Conservation (phyloP, 2,329 filamentous ascomycete species). For the Aspergillus sclerotialis region DNA sequence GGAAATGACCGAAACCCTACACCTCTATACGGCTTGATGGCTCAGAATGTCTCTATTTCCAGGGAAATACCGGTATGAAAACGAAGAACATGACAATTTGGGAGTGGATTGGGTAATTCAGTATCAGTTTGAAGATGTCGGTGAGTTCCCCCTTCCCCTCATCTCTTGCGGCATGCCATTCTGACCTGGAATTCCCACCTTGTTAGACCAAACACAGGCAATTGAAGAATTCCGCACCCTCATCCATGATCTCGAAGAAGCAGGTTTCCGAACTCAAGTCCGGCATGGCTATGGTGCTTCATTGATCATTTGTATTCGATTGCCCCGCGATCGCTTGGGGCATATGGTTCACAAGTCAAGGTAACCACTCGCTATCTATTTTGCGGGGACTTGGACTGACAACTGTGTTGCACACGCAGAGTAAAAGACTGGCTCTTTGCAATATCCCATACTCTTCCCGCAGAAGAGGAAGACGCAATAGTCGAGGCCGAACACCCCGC, state of each 20-base stretch:
- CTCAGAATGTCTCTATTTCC: conserved; percentile 23
- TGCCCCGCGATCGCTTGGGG: conserved; percentile 68
- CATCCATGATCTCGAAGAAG: conserved; percentile 63
- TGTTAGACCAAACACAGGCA: conserved; percentile 59
- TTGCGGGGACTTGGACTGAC: too few relatives aligned
- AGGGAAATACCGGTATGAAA: conserved; percentile 10
- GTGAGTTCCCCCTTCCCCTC: conserved; percentile 37
- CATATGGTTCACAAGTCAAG: conserved; percentile 77
- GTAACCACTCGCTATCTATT: conserved; percentile 29
- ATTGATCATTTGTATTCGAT: conserved; percentile 74
- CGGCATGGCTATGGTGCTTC: conserved; percentile 69
- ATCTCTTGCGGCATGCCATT: too few relatives aligned
- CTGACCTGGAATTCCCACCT: conserved; percentile 1
- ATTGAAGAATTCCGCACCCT: conserved; percentile 71
- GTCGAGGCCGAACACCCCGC: conserved; percentile 80
- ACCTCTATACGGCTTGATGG: too few relatives aligned
- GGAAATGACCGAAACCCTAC: too few relatives aligned
- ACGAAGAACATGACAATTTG: conserved; percentile 45
- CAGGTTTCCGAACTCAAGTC: conserved; percentile 83
- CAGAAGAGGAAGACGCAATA: conserved; percentile 61
- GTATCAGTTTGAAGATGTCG: conserved; percentile 63
- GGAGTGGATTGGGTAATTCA: conserved; percentile 84
- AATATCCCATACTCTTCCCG: conserved; percentile 69
- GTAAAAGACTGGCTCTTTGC: conserved; percentile 93
- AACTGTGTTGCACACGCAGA: too few relatives aligned